Base-by-base conservation (phyloP, 106 monocot species). In the Platanthera zijinensis region DNA sequence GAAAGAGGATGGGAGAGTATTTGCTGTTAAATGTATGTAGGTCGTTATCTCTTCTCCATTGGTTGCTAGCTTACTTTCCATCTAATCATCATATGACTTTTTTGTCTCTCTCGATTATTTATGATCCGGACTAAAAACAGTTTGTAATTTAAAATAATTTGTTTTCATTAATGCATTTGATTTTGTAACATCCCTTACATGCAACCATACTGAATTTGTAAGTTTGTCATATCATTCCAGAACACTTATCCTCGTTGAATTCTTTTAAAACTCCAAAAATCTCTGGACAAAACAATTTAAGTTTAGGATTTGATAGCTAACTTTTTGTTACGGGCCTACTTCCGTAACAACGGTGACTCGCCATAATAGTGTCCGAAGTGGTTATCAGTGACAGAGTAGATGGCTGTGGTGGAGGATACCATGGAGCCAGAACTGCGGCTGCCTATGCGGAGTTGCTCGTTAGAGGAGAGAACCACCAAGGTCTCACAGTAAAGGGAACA, bases 21-120 rank as follows among this genome's bases (percentile, higher is more conserved):
- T 97, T 85, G 97, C 97, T 10, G 79, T 97, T 52, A 97, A 97
- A 83, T 97, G 97, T 97, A 92, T 57, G 97, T 82, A 11, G 71
- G 14, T 11, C 51, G 22, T 66, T 7, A 28, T 30, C 59, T 69
- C 72, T 62, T 50, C 51, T 59, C 19, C 32, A 46, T 22, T 39
- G 39, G 12, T 39, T 30, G 2, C 32, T 67, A 11, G 6, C 67
- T 32, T 67, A 67, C 3, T 67, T 67, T 67, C 30, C 22, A 63
- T 28, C 10, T 28, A 63, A n/a, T 14, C 56, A 13, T 56, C 14
- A 56, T 56, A 13, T 56, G 21, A 18, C 6, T 5, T 19, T n/a
- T n/a, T 61, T 2, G 32, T 12, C 8, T 2, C 12, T 39, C 39
- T 39, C 1, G 39, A 39, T 39, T 39, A 39, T 39, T 39, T 39